Evolutionary conservation across 345 rosid species (phyloP), one percentile per base, ranked within the genome.

Genomic region (Camelina sativa): DNA sequence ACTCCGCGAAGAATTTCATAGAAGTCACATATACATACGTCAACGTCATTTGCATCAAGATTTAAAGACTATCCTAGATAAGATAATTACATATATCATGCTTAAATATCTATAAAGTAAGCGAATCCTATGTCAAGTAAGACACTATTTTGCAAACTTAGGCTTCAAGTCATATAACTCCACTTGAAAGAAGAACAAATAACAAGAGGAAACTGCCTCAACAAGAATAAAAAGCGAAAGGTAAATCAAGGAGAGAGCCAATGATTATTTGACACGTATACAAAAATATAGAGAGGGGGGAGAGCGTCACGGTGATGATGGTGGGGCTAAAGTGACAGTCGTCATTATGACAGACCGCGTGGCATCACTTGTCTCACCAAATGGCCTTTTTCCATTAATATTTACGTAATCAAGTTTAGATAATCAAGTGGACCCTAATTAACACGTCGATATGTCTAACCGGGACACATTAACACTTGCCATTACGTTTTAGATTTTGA

Each of bases 321-420:
- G 65, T 37, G 28, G 80, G 65, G 52, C 23, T 70, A 76, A 76
- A 64, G 66, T 70, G 75, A 63, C 76, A 76, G 38, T 63, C 76
- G 76, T 63, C 80, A 70, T 76, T 37, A 76, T 63, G 71, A 76
- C 66, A 47, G 59, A 37, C 53, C 66, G 54, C 80, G 80, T 76
- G 80, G 60, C 66, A 63, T 70, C 58, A 70, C 16, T 63, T 23
- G 4, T 46, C 59, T 46, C 65, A 64, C 80, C 75, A 76, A 76
- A 76, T 69, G 65, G 30, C 12, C 17, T 3, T 41, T 73, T 50
- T 38, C 7, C 7, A 2, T 50, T 8, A 6, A 3, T 16, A 0
- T 40, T 2, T 11, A 11, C 4, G 10, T 20, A 9, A 43, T 25
- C n/a, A 51, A 66, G 17, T 16, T 66, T 37, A n/a, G 7, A 6